Evolutionary conservation across 805 yeast genomes (phyloP).

Genomic region (Wickerhamiella sorbophila): DNA sequence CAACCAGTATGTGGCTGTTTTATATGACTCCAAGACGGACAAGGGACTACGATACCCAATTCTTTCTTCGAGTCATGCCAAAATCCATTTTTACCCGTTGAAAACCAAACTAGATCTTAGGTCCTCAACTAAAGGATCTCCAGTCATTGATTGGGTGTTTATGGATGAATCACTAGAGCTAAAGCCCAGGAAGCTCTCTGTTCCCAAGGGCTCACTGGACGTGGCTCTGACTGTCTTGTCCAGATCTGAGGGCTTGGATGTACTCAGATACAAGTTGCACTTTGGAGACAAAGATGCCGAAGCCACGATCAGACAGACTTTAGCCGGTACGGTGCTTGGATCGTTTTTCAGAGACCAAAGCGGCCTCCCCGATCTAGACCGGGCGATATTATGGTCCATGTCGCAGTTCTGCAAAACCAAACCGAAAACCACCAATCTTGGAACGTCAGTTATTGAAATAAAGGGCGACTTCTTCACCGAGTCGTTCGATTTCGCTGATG

Average conservation of each 20-base stretch:
- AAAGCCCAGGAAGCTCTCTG: too few relatives aligned
- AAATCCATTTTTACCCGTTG: not conserved
- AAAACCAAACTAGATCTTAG: not conserved
- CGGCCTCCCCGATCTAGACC: constrained; percentile 8
- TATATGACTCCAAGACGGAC: not conserved
- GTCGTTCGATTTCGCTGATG: constrained; percentile 13
- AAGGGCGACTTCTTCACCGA: constrained; percentile 14
- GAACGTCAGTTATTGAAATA: constrained; percentile 4
- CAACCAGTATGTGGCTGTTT: not conserved
- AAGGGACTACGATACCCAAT: not conserved
- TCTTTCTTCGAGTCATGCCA: not conserved
- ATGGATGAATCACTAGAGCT: not conserved
- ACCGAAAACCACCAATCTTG: not conserved
- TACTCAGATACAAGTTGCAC: not conserved
- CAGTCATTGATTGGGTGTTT: not conserved
- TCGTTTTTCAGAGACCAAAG: not conserved
- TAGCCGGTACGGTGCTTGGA: not conserved
- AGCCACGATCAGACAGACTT: not conserved
- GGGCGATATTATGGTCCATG: constrained; percentile 8
- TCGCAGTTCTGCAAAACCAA: not conserved
- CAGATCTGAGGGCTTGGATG: not conserved
- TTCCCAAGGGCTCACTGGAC: not conserved
- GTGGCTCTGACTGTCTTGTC: not conserved
- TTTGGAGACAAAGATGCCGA: not conserved
- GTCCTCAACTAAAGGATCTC: not conserved